Evolutionary conservation across 2,329 filamentous ascomycete genomes (phyloP).

Genomic region (Penicillium expansum): DNA sequence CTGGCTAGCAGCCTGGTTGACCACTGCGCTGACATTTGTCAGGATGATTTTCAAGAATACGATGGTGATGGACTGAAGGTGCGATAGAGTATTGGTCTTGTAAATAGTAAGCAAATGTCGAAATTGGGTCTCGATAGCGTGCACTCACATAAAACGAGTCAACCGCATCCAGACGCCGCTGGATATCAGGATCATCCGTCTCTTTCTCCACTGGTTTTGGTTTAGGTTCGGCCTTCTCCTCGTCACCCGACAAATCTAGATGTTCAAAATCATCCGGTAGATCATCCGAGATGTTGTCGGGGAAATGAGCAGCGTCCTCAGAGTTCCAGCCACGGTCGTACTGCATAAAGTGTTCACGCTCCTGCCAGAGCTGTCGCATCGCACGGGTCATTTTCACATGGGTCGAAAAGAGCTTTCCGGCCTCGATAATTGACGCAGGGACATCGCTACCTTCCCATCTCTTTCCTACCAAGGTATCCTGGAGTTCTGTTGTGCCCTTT

Average conservation of each 20-base stretch:
- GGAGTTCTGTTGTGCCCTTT: constrained; percentile 76
- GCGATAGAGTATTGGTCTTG: constrained; percentile 71
- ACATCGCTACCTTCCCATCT: constrained; percentile 92
- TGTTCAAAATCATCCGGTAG: constrained; percentile 43
- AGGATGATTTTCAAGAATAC: constrained; percentile 87
- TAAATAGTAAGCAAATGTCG: not conserved
- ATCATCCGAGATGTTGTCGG: constrained; percentile 34
- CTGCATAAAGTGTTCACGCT: constrained; percentile 84
- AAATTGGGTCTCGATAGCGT: not conserved
- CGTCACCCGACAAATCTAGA: constrained; percentile 20
- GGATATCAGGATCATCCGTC: constrained; percentile 40
- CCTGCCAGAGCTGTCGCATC: constrained; percentile 91
- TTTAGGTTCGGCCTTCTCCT: constrained; percentile 13
- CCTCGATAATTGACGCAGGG: constrained; percentile 90
- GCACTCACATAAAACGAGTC: constrained; percentile 79
- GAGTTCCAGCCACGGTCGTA: constrained; percentile 86
- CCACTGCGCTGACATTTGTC: constrained; percentile 80
- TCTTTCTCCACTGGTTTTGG: constrained; percentile 22
- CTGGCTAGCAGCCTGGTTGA: constrained; percentile 56
- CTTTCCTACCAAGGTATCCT: constrained; percentile 75
- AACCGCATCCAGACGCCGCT: constrained; percentile 65
- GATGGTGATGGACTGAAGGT: constrained; percentile 89
- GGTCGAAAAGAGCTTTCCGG: constrained; percentile 84
- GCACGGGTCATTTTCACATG: constrained; percentile 88
- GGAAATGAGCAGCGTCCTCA: constrained; percentile 33